Evolutionary conservation across 768 basidiomycete genomes (phyloP), one percentile per base, ranked within the genome.

Genomic region (Chalciporus pseudorubinellus): DNA sequence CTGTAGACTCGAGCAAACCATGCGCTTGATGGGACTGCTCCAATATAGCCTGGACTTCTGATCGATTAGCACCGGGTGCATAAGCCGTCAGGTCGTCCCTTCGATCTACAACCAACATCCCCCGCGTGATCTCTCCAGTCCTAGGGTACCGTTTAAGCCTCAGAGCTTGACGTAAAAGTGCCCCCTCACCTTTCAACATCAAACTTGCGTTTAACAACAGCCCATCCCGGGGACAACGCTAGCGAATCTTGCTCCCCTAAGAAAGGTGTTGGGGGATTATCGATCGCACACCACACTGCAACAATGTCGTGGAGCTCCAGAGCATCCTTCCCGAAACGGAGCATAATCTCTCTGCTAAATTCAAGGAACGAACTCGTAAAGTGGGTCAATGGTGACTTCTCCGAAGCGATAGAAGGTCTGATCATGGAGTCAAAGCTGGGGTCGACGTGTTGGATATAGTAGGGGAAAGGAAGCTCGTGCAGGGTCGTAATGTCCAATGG

Each of bases 301-400:
- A 85, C 84, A 40, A 93, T 87, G 59, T 98, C 94, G 61, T 98
- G 94, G 49, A 95, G 77, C 70, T 94, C 89, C 81, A 97, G 80
- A 5, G 80, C 86, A 63, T 95, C 92, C 54, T 86, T 83, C 8
- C 92, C 92, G 53, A 83, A 92, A 44, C 75, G 60, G n/a, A 82
- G 51, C 87, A 95, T 92, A 45, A 93, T 71, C 55, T 84, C 84
- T 29, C 89, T 73, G 4, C 89, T 81, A 39, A 83, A 78, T 63
- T 87, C 83, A 1, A 93, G 71, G 70, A 95, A 83, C 5, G 89
- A 77, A 58, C 86, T 87, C 7, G 90, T 89, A 63, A 94, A 90
- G 65, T 91, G 87, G 6, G 72, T 70, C 13, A 94, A 58, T 1
- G 85, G 87, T 3, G 77, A 46, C 70, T 90, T 89, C 9, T 56